Base-by-base conservation (phyloP, 2,329 filamentous ascomycete genomes). In the Aspergillus sp. region DNA sequence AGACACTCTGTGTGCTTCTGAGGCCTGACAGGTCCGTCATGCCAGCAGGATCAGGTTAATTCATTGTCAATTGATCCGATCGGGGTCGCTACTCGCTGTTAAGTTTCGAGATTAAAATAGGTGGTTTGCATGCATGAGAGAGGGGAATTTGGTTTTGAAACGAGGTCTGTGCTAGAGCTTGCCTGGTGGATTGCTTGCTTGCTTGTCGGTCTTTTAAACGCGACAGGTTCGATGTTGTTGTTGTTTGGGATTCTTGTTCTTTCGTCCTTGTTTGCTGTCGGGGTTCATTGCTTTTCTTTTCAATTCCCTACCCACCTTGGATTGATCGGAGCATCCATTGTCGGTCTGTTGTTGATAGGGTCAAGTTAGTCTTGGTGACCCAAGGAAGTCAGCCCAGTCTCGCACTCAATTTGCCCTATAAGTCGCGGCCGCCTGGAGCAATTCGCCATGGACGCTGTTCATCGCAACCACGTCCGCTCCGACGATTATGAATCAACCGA, bases 101-200 rank as follows among this genome's bases (percentile, higher is more conserved):
- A 42, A 7, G 36, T 42, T 42, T 42, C 36, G 36, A 47, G 18
- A 22, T 52, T 62, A 62, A 62, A 63, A 62, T 62, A 59, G 45
- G 4, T 20, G 45, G 26, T 22, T 18, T 22, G 20, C 2, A 24
- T 47, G 45, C 22, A 24, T 24, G 45, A 47, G 20, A 47, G 45
- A 47, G 45, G 45, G 45, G 51, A 46, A 52, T 26, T 32, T 7
- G 22, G n/a, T 46, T 29, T 12, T 61, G 55, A 58, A 61, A 61
- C 55, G 42, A 51, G 51, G 45, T 49, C 31, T 31, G 36, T 29
- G 36, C 26, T 16, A 26, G 26, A n/a, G 24, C 36, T 39, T 32
- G 16, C n/a, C 49, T 22, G 20, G 29, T 12, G 16, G n/a, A 5
- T 42, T 42, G 36, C 36, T 29, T 29, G 36, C 36, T 29, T 29